Conservation (phyloP, 192 early-diverging fungal genomes). For the Piromyces finnis region DNA sequence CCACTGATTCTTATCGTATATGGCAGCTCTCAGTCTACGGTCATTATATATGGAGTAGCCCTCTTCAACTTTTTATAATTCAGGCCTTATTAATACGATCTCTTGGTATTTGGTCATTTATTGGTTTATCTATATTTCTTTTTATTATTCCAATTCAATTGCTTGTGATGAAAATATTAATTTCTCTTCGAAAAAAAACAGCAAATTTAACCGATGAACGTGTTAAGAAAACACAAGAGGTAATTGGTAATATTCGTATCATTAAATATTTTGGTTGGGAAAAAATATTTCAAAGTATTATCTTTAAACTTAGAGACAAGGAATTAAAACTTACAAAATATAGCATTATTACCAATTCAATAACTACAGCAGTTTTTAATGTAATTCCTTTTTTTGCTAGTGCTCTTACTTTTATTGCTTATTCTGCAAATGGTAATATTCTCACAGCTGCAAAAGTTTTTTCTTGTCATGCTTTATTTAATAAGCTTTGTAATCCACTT, state of each 20-base stretch:
- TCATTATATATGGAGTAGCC: conserved; percentile 24
- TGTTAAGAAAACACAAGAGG: conserved; percentile 50
- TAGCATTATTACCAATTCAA: background rate
- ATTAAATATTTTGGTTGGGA: conserved; percentile 89
- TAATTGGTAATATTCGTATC: conserved; percentile 59
- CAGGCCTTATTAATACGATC: conserved; percentile 15
- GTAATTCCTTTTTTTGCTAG: background rate
- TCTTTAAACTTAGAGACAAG: conserved; percentile 41
- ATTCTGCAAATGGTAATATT: conserved; percentile 2
- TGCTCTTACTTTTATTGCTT: background rate
- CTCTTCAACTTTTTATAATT: conserved; percentile 10
- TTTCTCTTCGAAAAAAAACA: conserved; percentile 13
- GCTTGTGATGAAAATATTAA: conserved; percentile 12
- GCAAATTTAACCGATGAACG: conserved; percentile 52
- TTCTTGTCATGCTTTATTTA: conserved; percentile 12
- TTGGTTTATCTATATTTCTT: conserved; percentile 20
- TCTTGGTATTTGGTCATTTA: conserved; percentile 6
- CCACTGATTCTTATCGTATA: conserved; percentile 4
- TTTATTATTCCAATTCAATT: conserved; percentile 16
- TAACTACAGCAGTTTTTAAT: background rate
- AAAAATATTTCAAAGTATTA: conserved; percentile 43
- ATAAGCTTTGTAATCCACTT: background rate
- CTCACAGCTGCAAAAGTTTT: conserved; percentile 19
- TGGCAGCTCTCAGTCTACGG: conserved; percentile 7
- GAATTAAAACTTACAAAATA: conserved; percentile 24